These are phyloP conservation scores for Solanum chacoense DNA, from an alignment of 305 asterid genomes.

Conservation along the genomic window DNA sequence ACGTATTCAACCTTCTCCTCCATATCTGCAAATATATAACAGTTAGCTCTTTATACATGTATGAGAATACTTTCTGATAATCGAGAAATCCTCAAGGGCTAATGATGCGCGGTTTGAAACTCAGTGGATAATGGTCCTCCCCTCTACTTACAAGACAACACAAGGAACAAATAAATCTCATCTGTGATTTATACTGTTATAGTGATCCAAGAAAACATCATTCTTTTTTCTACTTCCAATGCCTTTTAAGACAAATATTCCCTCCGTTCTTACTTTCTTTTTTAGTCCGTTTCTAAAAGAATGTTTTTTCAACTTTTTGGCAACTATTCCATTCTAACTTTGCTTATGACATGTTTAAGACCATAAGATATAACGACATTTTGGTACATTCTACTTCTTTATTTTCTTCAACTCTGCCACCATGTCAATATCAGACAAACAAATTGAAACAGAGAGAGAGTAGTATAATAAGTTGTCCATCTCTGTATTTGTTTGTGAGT, in stretches of 20 bases:
- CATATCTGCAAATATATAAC: slow-evolving; percentile 25
- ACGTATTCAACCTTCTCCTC: slow-evolving; percentile 43
- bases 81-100: not conserved
- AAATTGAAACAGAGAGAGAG: not conserved
- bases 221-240: not conserved
- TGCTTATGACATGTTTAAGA: not conserved
- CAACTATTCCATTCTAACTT: not conserved
- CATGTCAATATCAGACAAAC: not conserved
- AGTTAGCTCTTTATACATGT: not conserved
- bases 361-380: not conserved
- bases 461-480: not conserved
- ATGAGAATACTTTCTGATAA: not conserved
- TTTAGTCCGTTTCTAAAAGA: not conserved
- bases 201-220: not conserved
- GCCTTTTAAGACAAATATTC: not conserved
- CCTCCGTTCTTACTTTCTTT: not conserved
- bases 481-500: not conserved
- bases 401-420: not conserved
- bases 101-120: not conserved
- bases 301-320: no score
- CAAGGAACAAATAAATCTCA: not conserved
- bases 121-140: not conserved
- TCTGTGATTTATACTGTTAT: not conserved
- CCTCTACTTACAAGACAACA: not conserved
- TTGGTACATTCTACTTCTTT: not conserved